Evolutionary conservation across 2,329 filamentous ascomycete genomes (phyloP), one percentile per base, ranked within the genome.

Genomic region (Magnaporthiopsis rhizophila): DNA sequence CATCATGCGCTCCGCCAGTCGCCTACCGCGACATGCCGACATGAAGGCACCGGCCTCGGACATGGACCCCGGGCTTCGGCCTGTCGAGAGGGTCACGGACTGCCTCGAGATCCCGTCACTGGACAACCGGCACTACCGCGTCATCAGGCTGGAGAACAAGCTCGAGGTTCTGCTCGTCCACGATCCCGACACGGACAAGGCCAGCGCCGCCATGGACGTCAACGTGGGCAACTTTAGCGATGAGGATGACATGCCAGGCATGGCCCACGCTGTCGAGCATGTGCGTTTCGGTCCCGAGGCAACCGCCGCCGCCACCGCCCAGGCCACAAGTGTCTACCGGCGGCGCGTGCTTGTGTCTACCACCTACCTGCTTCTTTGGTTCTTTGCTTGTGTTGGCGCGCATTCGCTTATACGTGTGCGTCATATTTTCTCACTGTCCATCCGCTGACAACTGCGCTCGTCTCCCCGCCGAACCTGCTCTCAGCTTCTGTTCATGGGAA

Each of bases 191-290:
- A 97, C 95, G 9, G 95, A 99, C 81, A 98, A 98, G 83, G 93
- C 95, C 68, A 96, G 92, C 72, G 95, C 94, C 12, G 90, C 94
- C 62, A 87, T 98, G 73, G 95, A 98, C 74, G 93, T 98, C 73
- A 93, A 96, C 75, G 94, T 97, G 50, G 95, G 95, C 67, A 96
- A 91, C 76, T 97, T 97, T 79, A 96, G 91, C 73, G 95, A 99
- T 73, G 87, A 90, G 68, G 86, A 89, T 68, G 90, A 92, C 70
- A 92, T 98, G 86, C 93, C 92, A 18, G 92, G 95, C 66, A 93
- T 96, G 86, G 94, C 94, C 63, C 95, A 98, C 79, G 93, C 92
- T 8, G 92, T 98, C 64, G 94, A 98, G 81, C 94, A 97, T 83
- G 84, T 86, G 79, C 67, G 75, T 72, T 53, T 36, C 34, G 28